Evolutionary conservation across 73 alveolate species (phyloP).

Genomic region (Stentor roeselii): DNA sequence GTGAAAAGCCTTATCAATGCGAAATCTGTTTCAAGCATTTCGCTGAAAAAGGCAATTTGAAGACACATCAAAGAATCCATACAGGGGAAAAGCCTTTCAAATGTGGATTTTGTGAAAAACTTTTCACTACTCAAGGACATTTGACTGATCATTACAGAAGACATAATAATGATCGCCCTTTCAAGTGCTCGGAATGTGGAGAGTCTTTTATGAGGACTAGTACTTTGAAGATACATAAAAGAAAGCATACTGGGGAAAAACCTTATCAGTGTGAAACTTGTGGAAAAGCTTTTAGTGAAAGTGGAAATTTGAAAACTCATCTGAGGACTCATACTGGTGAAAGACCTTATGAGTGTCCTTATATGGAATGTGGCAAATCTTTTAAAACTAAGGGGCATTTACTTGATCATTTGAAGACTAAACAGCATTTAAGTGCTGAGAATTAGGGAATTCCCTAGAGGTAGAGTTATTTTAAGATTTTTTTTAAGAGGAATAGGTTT

Average conservation of each 20-base stretch:
- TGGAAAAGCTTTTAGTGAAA: slow-evolving; percentile 56
- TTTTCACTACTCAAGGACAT: slow-evolving; percentile 84
- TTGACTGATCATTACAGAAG: slow-evolving; percentile 89
- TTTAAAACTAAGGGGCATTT: slow-evolving; percentile 61
- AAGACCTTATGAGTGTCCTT: slow-evolving; percentile 59
- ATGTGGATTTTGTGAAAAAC: slow-evolving; percentile 81
- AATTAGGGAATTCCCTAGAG: not conserved
- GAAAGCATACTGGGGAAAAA: slow-evolving; percentile 57
- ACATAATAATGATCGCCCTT: slow-evolving; percentile 45
- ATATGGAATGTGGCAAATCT: slow-evolving; percentile 37
- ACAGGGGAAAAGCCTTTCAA: slow-evolving; percentile 95
- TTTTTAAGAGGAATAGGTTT: too few species aligned
- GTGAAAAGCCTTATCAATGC: slow-evolving; percentile 86
- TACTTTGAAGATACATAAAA: slow-evolving; percentile 46
- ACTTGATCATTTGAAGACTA: slow-evolving; percentile 23
- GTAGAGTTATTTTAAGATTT: too few species aligned
- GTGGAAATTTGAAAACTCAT: slow-evolving; percentile 73
- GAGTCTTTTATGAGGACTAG: slow-evolving; percentile 42
- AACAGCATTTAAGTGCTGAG: not conserved
- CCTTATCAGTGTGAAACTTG: slow-evolving; percentile 57
- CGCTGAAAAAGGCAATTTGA: slow-evolving; percentile 58
- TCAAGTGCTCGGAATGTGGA: slow-evolving; percentile 29
- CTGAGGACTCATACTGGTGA: slow-evolving; percentile 86
- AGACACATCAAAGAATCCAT: slow-evolving; percentile 67
- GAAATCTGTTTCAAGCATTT: slow-evolving; percentile 70